Evolutionary conservation across 2,329 filamentous ascomycete species (phyloP).

Genomic region (Daldinia sp.): DNA sequence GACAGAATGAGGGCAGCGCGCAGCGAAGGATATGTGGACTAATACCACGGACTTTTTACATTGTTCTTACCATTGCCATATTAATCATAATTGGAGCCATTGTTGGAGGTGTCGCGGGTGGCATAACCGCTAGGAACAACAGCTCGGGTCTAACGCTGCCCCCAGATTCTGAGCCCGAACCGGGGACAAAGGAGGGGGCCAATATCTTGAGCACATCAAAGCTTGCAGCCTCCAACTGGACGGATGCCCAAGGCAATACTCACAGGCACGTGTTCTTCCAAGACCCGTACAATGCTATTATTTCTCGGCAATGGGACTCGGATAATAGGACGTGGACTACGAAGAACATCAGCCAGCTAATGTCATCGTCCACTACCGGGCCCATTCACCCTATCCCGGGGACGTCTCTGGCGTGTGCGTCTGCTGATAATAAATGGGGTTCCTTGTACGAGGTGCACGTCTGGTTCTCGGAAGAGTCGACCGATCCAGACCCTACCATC

Average conservation of each 20-base stretch:
- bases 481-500: neutral
- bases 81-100: constrained; percentile 32
- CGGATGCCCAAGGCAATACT: constrained; percentile 29
- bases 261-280: constrained; percentile 43
- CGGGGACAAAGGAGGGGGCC: neutral
- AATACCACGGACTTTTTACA: constrained; percentile 30
- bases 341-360: constrained; percentile 32
- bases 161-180: neutral
- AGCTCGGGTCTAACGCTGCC: neutral
- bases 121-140: constrained; percentile 13
- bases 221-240: constrained; percentile 43
- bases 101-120: constrained; percentile 36
- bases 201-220: constrained; percentile 34
- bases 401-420: constrained; percentile 28
- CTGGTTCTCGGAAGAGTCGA: constrained; percentile 24
- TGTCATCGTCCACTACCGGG: constrained; percentile 25
- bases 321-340: constrained; percentile 38
- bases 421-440: constrained; percentile 10
- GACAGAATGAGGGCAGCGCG: neutral
- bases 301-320: constrained; percentile 43
- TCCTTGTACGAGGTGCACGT: constrained; percentile 25
- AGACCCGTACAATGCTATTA: constrained; percentile 35
- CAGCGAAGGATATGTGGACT: constrained; percentile 32
- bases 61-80: constrained; percentile 17
- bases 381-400: constrained; percentile 26